phyloP scores from a whole-genome alignment of 2,329 filamentous ascomycete species.

The Colletotrichum liaoningense region DNA sequence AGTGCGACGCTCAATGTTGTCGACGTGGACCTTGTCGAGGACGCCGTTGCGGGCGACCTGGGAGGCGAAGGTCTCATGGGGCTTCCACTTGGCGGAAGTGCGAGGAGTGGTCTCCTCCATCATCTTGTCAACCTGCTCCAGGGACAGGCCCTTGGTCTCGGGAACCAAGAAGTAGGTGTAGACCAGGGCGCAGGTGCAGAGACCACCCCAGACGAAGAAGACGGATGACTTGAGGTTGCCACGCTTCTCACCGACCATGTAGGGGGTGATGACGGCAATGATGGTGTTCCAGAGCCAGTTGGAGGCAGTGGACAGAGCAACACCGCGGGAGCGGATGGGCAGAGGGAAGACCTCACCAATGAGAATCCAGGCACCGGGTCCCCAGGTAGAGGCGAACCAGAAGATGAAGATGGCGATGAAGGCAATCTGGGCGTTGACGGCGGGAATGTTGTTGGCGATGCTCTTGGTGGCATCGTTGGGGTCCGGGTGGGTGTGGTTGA shows the following conservation, averaged over 20 bases:
- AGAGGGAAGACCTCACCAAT: slow-evolving; percentile 93
- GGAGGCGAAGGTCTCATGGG: slow-evolving; percentile 74
- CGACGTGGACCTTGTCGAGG: slow-evolving; percentile 43
- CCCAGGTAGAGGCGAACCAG: slow-evolving; percentile 92
- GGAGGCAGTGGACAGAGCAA: slow-evolving; percentile 86
- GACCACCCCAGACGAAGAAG: slow-evolving; percentile 81
- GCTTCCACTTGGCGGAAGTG: slow-evolving; percentile 81
- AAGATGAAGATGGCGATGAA: slow-evolving; percentile 95
- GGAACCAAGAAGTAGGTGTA: slow-evolving; percentile 81
- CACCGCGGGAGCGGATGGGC: slow-evolving; percentile 88
- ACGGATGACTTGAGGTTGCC: slow-evolving; percentile 77
- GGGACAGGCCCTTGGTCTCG: slow-evolving; percentile 80
- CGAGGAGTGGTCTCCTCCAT: slow-evolving; percentile 86
- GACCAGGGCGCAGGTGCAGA: slow-evolving; percentile 69
- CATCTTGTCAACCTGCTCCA: slow-evolving; percentile 88
- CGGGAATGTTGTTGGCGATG: slow-evolving; percentile 64
- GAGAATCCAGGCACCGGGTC: slow-evolving; percentile 82
- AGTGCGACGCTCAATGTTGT: slow-evolving; percentile 44
- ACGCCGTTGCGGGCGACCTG: slow-evolving; percentile 53
- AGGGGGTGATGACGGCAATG: slow-evolving; percentile 77
- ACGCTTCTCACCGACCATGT: slow-evolving; percentile 70
- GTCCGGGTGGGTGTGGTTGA: slow-evolving; percentile 60
- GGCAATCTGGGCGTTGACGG: slow-evolving; percentile 78
- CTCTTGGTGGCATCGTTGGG: slow-evolving; percentile 49
- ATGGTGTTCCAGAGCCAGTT: slow-evolving; percentile 94